A percentile compares a stretch with the other conserved stretches of the same genome.
phyloP scores from a whole-genome alignment of 495 filamentous ascomycete species.

The Aspergillus leporis region DNA sequence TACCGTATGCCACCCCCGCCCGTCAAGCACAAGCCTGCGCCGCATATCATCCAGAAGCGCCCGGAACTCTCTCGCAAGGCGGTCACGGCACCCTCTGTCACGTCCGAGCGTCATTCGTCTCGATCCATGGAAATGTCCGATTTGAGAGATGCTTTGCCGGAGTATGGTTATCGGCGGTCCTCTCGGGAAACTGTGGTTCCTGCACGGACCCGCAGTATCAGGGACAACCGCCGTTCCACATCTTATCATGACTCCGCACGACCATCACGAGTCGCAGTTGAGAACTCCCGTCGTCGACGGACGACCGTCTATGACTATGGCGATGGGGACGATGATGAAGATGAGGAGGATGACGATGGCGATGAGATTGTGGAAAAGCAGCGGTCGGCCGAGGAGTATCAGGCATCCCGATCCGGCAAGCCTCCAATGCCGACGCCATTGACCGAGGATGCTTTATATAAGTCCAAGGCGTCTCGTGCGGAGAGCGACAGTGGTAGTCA shows the following conservation, averaged over 20 bases:
- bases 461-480: constrained; percentile 30
- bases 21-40: constrained; percentile 29
- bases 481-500: constrained; percentile 48
- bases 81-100: constrained; percentile 26
- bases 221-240: constrained; percentile 26
- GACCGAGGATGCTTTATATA: constrained; percentile 37
- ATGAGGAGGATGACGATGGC: constrained; percentile 25
- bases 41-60: constrained; percentile 41
- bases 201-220: constrained; percentile 39
- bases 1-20: constrained; percentile 48
- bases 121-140: constrained; percentile 38
- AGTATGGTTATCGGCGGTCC: constrained; percentile 29
- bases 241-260: constrained; percentile 37
- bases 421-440: constrained; percentile 26
- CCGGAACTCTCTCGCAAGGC: constrained; percentile 33
- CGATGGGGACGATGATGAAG: constrained; percentile 17
- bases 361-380: constrained; percentile 35
- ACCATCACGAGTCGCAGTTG: constrained; percentile 34
- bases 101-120: constrained; percentile 34
- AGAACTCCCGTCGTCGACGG: constrained; percentile 36
- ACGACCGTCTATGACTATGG: constrained; percentile 34
- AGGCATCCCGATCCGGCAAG: constrained; percentile 35
- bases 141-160: constrained; percentile 33
- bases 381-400: constrained; percentile 41
- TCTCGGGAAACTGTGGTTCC: constrained; percentile 33